phyloP scores from a whole-genome alignment of 2,329 filamentous ascomycete species.

The Exophiala calicioides region DNA sequence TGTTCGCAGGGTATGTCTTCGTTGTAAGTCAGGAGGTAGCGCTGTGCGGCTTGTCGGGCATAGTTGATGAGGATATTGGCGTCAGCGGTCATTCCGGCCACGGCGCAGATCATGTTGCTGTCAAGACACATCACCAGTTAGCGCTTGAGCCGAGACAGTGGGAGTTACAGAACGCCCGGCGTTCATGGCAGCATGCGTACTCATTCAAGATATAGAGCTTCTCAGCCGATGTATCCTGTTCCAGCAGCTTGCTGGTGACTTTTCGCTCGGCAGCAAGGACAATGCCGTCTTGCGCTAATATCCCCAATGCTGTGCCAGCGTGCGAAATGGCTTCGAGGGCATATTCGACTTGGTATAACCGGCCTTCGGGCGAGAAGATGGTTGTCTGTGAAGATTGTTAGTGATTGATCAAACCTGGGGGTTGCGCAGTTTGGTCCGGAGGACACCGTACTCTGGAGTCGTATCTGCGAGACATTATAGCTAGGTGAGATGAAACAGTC shows the following conservation, averaged over 20 bases:
- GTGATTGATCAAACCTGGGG: constrained; percentile 12
- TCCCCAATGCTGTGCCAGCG: constrained; percentile 93
- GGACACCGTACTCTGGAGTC: constrained; percentile 78
- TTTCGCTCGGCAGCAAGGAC: constrained; percentile 97
- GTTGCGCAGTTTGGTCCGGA: constrained; percentile 8
- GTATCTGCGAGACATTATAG: constrained; percentile 89
- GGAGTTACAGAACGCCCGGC: no score
- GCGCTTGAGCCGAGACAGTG: no score
- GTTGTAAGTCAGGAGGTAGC: constrained; percentile 98
- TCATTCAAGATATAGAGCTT: constrained; percentile 99
- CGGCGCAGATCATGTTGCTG: constrained; percentile 99
- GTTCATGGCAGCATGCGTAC: constrained; percentile 63
- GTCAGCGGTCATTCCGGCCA: constrained; percentile 98
- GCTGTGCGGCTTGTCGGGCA: constrained; percentile 92
- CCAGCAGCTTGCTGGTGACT: constrained; percentile 97
- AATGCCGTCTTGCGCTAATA: constrained; percentile 96
- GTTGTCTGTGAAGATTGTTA: constrained; percentile 68
- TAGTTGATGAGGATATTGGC: constrained; percentile 99
- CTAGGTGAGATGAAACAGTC: background rate
- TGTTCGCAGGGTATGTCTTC: constrained; percentile 99
- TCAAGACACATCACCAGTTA: no score
- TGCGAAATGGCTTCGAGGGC: constrained; percentile 98
- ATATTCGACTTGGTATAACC: constrained; percentile 99
- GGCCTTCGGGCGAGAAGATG: constrained; percentile 98
- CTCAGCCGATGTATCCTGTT: constrained; percentile 99